A percentile compares a stretch with the other conserved stretches of the same genome.
phyloP scores from a whole-genome alignment of 2,329 filamentous ascomycete genomes.

The Sphaerulina vaccinii region DNA sequence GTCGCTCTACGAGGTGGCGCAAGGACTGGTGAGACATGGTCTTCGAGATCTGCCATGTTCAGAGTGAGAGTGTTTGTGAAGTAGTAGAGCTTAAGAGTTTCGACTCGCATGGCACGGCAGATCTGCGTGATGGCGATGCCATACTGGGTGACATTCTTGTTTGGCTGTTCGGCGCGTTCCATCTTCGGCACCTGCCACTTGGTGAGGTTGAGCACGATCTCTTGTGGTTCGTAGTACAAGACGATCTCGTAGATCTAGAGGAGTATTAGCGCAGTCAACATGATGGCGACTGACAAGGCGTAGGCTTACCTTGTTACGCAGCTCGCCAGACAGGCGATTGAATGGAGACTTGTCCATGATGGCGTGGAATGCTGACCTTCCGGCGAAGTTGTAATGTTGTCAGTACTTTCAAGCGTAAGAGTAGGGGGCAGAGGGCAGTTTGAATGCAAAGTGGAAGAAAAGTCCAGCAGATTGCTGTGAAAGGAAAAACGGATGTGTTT shows the following conservation, averaged over 20 bases:
- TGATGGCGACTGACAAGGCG: background rate
- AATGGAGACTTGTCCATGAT: background rate
- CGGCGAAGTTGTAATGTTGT: too few species aligned
- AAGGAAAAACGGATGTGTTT: background rate
- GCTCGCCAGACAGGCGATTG: constrained; percentile 2
- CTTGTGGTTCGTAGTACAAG: background rate
- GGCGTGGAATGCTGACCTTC: too few species aligned
- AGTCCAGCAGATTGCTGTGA: too few species aligned
- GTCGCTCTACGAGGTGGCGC: background rate
- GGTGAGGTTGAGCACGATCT: constrained; percentile 6
- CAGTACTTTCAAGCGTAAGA: too few species aligned
- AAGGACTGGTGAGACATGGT: background rate
- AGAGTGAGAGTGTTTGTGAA: background rate
- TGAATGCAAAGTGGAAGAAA: too few species aligned
- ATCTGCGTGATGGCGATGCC: background rate
- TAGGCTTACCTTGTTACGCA: constrained; percentile 4
- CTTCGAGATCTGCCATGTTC: background rate
- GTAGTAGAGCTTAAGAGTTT: background rate
- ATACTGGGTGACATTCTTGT: background rate
- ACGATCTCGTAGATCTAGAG: constrained; percentile 1
- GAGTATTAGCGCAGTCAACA: background rate
- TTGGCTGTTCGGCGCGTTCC: background rate
- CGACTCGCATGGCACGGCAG: background rate
- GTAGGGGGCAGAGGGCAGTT: too few species aligned
- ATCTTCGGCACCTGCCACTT: background rate